These are phyloP conservation scores for Arthroderma uncinatum DNA, from an alignment of 2,329 filamentous ascomycete genomes.

Conservation along the genomic window DNA sequence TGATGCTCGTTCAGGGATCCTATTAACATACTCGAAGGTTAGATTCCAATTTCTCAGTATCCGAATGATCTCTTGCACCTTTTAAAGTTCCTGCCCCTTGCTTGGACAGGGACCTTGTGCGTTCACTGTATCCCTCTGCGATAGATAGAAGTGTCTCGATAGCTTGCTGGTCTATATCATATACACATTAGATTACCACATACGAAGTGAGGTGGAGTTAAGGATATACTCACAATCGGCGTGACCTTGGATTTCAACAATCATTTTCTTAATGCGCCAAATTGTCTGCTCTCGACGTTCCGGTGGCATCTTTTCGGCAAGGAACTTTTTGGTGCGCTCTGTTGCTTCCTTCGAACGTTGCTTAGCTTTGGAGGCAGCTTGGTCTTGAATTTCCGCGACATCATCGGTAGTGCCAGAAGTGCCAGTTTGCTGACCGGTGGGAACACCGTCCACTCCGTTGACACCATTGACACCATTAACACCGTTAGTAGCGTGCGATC, in stretches of 20 bases:
- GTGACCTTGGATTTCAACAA: constrained; percentile 92
- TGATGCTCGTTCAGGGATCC: constrained; percentile 27
- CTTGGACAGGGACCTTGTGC: constrained; percentile 54
- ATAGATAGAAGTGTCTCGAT: constrained; percentile 75
- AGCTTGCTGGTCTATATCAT: constrained; percentile 59
- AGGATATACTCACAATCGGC: constrained; percentile 55
- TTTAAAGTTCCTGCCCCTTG: constrained; percentile 59
- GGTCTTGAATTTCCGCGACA: constrained; percentile 26
- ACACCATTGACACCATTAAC: constrained; percentile 11
- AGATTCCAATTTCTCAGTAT: constrained; percentile 60
- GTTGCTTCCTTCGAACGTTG: constrained; percentile 28
- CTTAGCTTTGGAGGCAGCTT: constrained; percentile 40
- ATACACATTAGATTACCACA: constrained; percentile 4
- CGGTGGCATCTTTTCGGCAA: constrained; percentile 76
- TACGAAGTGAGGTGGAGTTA: neutral
- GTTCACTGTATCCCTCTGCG: constrained; percentile 72
- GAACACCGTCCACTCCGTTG: constrained; percentile 40
- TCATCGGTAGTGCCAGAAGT: constrained; percentile 14
- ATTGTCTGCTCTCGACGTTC: constrained; percentile 88
- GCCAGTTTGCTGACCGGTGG: constrained; percentile 17
- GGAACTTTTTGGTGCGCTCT: constrained; percentile 55
- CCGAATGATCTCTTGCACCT: constrained; percentile 55
- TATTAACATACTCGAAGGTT: constrained; percentile 57
- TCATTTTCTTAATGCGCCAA: constrained; percentile 93
- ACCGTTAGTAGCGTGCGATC: neutral